These are phyloP conservation scores for Eucalyptus victrix DNA, from an alignment of 345 rosid genomes.

Conservation along the genomic window DNA sequence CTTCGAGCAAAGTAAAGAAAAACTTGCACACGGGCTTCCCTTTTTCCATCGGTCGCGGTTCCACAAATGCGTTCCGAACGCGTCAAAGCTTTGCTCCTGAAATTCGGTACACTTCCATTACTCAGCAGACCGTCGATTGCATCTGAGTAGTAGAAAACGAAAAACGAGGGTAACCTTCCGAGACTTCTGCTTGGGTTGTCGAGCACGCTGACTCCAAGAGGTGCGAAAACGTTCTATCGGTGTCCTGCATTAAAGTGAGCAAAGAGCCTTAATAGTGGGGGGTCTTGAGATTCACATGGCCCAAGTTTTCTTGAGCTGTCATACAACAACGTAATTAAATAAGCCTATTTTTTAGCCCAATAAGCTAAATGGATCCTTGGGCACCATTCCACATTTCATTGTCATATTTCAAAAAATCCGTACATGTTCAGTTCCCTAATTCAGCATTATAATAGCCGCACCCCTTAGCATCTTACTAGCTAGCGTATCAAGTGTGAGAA, in stretches of 20 bases:
- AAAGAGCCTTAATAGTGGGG: background rate
- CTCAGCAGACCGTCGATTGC: background rate
- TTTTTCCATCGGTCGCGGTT: background rate
- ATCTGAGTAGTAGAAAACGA: background rate
- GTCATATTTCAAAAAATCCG: background rate
- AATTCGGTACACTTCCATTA: background rate
- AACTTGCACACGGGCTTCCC: background rate
- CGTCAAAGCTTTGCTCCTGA: background rate
- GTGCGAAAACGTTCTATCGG: background rate
- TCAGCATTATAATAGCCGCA: background rate
- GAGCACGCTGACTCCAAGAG: constrained; percentile 47
- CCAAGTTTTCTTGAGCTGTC: background rate
- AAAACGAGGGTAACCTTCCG: background rate
- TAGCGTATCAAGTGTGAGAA: background rate
- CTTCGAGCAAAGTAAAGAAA: background rate
- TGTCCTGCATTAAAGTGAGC: constrained; percentile 12
- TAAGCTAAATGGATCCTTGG: background rate
- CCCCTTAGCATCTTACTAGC: background rate
- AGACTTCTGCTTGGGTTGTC: constrained; percentile 18
- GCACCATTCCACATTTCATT: background rate
- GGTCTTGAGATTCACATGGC: background rate
- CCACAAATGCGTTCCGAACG: background rate
- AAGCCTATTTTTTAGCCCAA: background rate
- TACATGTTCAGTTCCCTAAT: background rate
- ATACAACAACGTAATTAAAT: background rate